phyloP scores from a whole-genome alignment of 495 filamentous ascomycete species.

The Lophium mytilinum region DNA sequence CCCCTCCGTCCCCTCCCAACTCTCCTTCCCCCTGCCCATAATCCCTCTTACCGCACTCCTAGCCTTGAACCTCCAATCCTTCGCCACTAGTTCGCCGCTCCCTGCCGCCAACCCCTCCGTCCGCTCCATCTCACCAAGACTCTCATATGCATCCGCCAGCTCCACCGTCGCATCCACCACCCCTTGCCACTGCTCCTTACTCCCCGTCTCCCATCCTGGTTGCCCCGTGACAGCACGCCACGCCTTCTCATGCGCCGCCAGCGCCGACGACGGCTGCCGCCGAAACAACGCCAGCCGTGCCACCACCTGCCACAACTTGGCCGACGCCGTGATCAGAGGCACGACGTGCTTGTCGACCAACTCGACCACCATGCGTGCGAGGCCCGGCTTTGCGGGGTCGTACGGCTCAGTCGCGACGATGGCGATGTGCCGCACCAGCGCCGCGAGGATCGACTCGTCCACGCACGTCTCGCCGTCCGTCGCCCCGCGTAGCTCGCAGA shows the following conservation, averaged over 20 bases:
- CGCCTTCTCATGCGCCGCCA: slow-evolving; percentile 79
- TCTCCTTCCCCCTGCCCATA: slow-evolving; percentile 70
- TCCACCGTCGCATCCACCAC: slow-evolving; percentile 59
- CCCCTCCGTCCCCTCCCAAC: slow-evolving; percentile 68
- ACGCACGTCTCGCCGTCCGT: slow-evolving; percentile 67
- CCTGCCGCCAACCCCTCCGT: slow-evolving; percentile 38
- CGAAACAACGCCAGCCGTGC: slow-evolving; percentile 63
- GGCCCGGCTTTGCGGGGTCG: slow-evolving; percentile 26
- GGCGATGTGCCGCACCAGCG: slow-evolving; percentile 63
- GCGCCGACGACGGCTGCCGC: slow-evolving; percentile 55
- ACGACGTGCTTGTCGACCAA: slow-evolving; percentile 63
- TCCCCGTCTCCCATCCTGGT: slow-evolving; percentile 37
- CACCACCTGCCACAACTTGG: slow-evolving; percentile 66
- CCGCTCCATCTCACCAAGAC: slow-evolving; percentile 46
- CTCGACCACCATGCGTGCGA: slow-evolving; percentile 52
- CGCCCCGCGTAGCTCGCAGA: slow-evolving; percentile 66
- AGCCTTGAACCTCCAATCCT: slow-evolving; percentile 80
- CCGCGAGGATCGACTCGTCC: slow-evolving; percentile 61
- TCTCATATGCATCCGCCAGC: slow-evolving; percentile 58
- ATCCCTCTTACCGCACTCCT: slow-evolving; percentile 73
- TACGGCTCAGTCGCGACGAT: slow-evolving; percentile 27
- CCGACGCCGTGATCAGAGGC: slow-evolving; percentile 74
- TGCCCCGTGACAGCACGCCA: slow-evolving; percentile 59
- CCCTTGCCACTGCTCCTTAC: slow-evolving; percentile 45
- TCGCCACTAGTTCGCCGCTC: slow-evolving; percentile 43